Percentiles rank a stretch among this genome's conserved stretches.
Evolutionary conservation across 1,284 basidiomycete species (phyloP).

Genomic region (Ustilago nuda): DNA sequence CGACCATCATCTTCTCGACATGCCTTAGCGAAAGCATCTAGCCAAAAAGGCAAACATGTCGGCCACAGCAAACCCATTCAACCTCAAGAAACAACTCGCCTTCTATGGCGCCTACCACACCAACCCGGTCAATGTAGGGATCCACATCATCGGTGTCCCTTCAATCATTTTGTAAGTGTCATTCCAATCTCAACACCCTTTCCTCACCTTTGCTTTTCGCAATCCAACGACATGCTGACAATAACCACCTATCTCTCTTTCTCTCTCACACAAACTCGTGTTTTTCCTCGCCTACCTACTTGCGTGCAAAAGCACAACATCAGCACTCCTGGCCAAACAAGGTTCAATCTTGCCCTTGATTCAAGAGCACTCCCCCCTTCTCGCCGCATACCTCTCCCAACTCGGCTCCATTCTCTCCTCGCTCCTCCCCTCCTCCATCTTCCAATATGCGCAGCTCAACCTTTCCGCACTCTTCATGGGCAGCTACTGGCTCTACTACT

Average conservation of each 20-base stretch:
- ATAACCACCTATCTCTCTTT: neutral
- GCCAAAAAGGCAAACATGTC: conserved; percentile 31
- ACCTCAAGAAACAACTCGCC: conserved; percentile 56
- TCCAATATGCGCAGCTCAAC: conserved; percentile 46
- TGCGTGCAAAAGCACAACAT: conserved; percentile 21
- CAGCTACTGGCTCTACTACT: conserved; percentile 59
- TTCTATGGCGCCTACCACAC: conserved; percentile 66
- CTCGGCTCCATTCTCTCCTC: conserved; percentile 24
- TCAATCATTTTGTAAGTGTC: conserved; percentile 54
- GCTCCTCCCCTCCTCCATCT: conserved; percentile 24
- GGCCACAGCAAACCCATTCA: conserved; percentile 54
- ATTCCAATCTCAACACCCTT: neutral
- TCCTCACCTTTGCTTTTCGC: neutral
- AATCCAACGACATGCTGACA: too few species aligned
- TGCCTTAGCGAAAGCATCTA: too few species aligned
- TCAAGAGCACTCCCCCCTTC: conserved; percentile 35
- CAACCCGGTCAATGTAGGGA: conserved; percentile 58
- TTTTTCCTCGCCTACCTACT: neutral
- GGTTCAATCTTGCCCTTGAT: conserved; percentile 42
- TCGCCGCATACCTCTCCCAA: conserved; percentile 44
- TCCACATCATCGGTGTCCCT: conserved; percentile 63
- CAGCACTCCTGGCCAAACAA: conserved; percentile 34
- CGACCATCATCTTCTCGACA: neutral
- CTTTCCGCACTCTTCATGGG: conserved; percentile 43
- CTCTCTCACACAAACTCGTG: too few species aligned